phyloP scores from a whole-genome alignment of 805 yeast genomes.

The Wickerhamiella musiphila region DNA sequence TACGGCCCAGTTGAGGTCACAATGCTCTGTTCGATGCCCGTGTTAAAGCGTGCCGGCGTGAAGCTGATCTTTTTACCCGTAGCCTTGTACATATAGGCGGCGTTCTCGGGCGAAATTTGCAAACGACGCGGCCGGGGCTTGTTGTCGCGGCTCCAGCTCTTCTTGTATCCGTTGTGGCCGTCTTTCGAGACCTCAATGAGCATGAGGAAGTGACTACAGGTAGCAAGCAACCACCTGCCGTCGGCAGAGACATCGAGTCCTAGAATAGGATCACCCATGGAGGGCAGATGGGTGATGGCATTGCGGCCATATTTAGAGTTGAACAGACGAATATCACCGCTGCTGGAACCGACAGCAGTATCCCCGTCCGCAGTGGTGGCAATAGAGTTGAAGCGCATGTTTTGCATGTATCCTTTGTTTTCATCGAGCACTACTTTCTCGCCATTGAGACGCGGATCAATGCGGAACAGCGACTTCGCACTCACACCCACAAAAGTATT shows the following conservation, averaged over 20 bases:
- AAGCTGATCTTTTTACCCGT: slow-evolving; percentile 36
- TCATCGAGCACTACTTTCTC: slow-evolving; percentile 43
- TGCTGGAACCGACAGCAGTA: slow-evolving; percentile 56
- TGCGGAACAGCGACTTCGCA: slow-evolving; percentile 43
- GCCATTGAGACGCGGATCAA: slow-evolving; percentile 58
- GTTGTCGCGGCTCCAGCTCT: slow-evolving; percentile 42
- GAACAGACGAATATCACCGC: slow-evolving; percentile 62
- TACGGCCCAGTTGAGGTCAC: slow-evolving; percentile 70
- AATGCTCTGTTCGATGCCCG: slow-evolving; percentile 56
- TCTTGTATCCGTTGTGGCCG: slow-evolving; percentile 50
- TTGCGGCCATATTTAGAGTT: slow-evolving; percentile 57
- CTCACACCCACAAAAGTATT: slow-evolving; percentile 60
- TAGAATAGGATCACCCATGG: slow-evolving; percentile 57
- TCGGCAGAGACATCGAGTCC: slow-evolving; percentile 59
- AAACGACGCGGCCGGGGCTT: slow-evolving; percentile 57
- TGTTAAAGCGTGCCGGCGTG: slow-evolving; percentile 62
- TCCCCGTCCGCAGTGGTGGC: slow-evolving; percentile 60
- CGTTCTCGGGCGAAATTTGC: slow-evolving; percentile 54
- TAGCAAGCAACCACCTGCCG: slow-evolving; percentile 69
- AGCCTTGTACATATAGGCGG: slow-evolving; percentile 38
- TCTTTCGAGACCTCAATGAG: slow-evolving; percentile 50
- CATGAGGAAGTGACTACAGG: slow-evolving; percentile 55
- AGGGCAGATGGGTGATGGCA: slow-evolving; percentile 69
- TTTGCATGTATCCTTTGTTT: slow-evolving; percentile 35
- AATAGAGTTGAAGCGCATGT: slow-evolving; percentile 34